Conservation (phyloP, 345 rosid species). For the Cardamine occulta region DNA sequence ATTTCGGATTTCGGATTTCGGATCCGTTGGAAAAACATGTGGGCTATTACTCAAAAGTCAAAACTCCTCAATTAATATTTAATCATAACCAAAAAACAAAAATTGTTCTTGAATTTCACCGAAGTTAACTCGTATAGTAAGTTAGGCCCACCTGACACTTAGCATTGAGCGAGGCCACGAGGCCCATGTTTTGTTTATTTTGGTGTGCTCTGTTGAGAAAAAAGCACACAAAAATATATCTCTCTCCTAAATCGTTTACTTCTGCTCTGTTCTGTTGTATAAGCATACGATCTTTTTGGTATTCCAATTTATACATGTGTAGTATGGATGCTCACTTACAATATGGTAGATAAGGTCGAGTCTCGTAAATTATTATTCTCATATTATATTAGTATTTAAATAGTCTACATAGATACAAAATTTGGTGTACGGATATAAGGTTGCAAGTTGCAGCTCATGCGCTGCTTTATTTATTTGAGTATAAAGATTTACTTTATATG, state of each 20-base stretch:
- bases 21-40: background rate
- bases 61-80: background rate
- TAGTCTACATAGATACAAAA: background rate
- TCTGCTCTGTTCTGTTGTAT: conserved; percentile 8
- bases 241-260: background rate
- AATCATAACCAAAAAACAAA: background rate
- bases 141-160: background rate
- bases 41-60: background rate
- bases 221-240: background rate
- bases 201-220: background rate
- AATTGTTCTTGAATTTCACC: background rate
- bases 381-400: background rate
- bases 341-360: background rate
- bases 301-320: too few relatives aligned
- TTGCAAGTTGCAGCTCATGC: conserved; percentile 15
- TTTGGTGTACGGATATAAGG: background rate
- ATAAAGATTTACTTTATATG: background rate
- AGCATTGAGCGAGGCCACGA: background rate
- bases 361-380: background rate
- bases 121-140: background rate
- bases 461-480: background rate
- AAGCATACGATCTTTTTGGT: conserved; percentile 23
- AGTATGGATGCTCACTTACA: background rate
- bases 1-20: background rate
- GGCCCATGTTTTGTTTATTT: background rate